Evolutionary conservation across 371 early-diverging fungal species (phyloP), one percentile per base, ranked within the genome.

Genomic region (Entomophthora muscae): DNA sequence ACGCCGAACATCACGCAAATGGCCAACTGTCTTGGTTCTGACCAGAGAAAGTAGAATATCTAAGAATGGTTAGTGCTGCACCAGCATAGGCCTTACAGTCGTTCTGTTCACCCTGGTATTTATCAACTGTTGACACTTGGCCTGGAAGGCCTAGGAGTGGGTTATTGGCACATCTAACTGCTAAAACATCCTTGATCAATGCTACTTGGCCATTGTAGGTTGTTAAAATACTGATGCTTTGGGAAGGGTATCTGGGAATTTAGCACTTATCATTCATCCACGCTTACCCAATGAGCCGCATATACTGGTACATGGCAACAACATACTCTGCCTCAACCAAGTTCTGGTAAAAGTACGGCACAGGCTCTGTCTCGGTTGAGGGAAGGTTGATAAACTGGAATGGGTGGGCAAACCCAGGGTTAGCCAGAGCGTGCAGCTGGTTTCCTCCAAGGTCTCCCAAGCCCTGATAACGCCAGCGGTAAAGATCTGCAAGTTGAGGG

Each of bases 261-360:
- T 10, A 28, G 57, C n/a, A n/a, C n/a, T 23, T 24, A 51, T 69
- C 65, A 52, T 63, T 71, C 17, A 53, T 26, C 26, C 24, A 28
- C 3, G 30, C 61, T 63, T 71, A 75, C 68, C 98, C 98, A 32
- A 89, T 60, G 52, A 94, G 72, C 24, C 93, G 82, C 98, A 97
- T 93, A 75, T 95, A 97, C 74, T 91, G 91, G 76, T 81, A 97
- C 12, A 84, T 74, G 3, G 95, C 93, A 3, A 97, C 97, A 2
- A 88, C 77, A 67, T 88, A 95, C 74, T 97, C 98, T 26, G 98
- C 98, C 68, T 97, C 98, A n/a, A 89, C 94, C 61, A 96, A 70
- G 69, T 97, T 97, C 73, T 97, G 69, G 69, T 78, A 84, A 55
- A 82, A 89, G 66, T 83, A 79, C 10, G 82, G 82, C 1, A 79